These are phyloP conservation scores for Calvatia gigantea DNA, from an alignment of 768 basidiomycete species.

Conservation along the genomic window DNA sequence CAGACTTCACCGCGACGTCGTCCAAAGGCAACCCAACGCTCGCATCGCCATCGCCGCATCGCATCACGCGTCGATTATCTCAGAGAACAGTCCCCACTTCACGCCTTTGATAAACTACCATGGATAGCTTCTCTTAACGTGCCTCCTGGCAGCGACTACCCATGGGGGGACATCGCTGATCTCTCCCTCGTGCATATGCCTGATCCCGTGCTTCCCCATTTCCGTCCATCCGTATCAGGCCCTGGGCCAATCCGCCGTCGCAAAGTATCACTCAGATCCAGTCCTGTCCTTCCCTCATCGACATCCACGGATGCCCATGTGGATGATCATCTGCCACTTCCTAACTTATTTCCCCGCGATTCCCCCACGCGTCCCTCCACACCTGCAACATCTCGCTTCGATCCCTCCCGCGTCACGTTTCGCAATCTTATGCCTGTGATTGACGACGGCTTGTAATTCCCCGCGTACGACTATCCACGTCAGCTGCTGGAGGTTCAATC, in stretches of 20 bases:
- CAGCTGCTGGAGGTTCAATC: constrained; percentile 18
- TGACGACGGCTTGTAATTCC: constrained; percentile 27
- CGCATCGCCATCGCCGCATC: constrained; percentile 27
- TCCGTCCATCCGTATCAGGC: constrained; percentile 24
- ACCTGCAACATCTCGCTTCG: constrained; percentile 32
- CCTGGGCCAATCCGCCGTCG: constrained; percentile 58
- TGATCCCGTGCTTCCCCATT: constrained; percentile 17
- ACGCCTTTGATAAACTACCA: constrained; percentile 58
- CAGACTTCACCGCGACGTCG: constrained; percentile 36
- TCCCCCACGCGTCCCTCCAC: constrained; percentile 20
- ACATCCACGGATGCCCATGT: constrained; percentile 6
- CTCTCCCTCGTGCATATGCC: constrained; percentile 59
- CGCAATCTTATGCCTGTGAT: constrained; percentile 63
- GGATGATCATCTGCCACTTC: constrained; percentile 9
- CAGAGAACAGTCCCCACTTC: constrained; percentile 26
- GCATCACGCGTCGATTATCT: constrained; percentile 23
- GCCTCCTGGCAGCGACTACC: constrained; percentile 36
- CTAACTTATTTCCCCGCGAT: constrained; percentile 10
- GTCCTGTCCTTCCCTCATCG: constrained; percentile 32
- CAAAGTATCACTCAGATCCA: constrained; percentile 50
- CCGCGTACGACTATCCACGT: constrained; percentile 29
- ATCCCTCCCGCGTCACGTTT: constrained; percentile 48
- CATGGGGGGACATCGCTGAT: constrained; percentile 62
- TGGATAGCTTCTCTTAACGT: constrained; percentile 63
- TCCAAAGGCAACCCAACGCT: constrained; percentile 23